These are phyloP conservation scores for Cladochytrium tenue DNA, from an alignment of 371 early-diverging fungal genomes.

Conservation along the genomic window DNA sequence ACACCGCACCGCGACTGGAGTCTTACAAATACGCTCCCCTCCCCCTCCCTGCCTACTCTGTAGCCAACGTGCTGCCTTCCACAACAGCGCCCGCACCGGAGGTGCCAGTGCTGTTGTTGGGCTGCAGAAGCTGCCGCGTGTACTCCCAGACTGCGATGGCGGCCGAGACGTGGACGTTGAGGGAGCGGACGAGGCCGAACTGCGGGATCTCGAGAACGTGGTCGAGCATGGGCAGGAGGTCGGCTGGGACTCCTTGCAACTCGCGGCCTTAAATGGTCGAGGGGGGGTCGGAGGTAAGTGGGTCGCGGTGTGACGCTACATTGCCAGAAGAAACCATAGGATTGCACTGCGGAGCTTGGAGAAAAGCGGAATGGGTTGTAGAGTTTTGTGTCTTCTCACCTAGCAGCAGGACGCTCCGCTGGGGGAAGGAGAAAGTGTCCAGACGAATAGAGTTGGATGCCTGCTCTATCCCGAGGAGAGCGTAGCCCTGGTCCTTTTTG, in stretches of 20 bases:
- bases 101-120: neutral
- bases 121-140: neutral
- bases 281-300: neutral
- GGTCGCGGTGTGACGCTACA: too few species aligned
- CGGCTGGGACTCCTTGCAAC: slow-evolving; percentile 60
- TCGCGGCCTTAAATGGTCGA: slow-evolving; percentile 43
- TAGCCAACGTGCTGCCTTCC: too few species aligned
- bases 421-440: slow-evolving; percentile 58
- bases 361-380: too few species aligned
- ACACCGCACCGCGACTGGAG: too few species aligned
- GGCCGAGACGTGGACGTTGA: slow-evolving; percentile 71
- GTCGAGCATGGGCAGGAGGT: slow-evolving; percentile 59
- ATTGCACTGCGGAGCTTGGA: too few species aligned
- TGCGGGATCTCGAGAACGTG: slow-evolving; percentile 67
- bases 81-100: too few species aligned
- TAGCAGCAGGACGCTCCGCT: slow-evolving; percentile 55
- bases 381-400: slow-evolving; percentile 30
- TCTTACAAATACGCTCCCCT: too few species aligned
- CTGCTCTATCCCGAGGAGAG: slow-evolving; percentile 68
- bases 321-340: too few species aligned
- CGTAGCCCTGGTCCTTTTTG: slow-evolving; percentile 60
- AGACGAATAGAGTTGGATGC: slow-evolving; percentile 59
- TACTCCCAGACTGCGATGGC: slow-evolving; percentile 33
- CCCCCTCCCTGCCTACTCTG: too few species aligned
- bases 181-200: slow-evolving; percentile 57